phyloP scores from a whole-genome alignment of 768 basidiomycete genomes.

The Rhizopogon vulgaris region DNA sequence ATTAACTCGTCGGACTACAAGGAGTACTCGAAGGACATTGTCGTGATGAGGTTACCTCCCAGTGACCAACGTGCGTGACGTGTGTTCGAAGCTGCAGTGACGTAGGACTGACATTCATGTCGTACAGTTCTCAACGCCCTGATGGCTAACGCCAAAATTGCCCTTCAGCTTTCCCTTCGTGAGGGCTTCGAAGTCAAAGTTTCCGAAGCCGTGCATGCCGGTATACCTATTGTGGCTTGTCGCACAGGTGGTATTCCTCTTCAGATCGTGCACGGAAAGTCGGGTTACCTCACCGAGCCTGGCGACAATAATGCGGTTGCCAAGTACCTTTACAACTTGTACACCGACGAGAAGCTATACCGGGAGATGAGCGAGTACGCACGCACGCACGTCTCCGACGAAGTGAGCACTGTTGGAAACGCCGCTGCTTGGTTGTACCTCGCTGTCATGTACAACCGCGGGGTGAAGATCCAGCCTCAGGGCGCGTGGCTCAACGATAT shows the following conservation, averaged over 20 bases:
- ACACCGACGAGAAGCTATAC: conserved; percentile 68
- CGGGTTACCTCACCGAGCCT: conserved; percentile 76
- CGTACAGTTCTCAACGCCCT: conserved; percentile 74
- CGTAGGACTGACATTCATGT: conserved; percentile 4
- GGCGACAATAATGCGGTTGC: conserved; percentile 77
- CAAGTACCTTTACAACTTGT: conserved; percentile 67
- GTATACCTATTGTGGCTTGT: conserved; percentile 79
- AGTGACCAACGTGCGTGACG: conserved; percentile 68
- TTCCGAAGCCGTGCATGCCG: conserved; percentile 88
- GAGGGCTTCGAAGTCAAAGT: conserved; percentile 99
- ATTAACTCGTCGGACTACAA: conserved; percentile 47
- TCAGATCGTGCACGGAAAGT: conserved; percentile 83
- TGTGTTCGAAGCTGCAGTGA: not conserved
- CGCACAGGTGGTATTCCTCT: conserved; percentile 92
- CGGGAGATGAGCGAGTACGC: conserved; percentile 60
- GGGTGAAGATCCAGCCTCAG: conserved; percentile 70
- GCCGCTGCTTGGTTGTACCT: conserved; percentile 61
- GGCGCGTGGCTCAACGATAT: conserved; percentile 85
- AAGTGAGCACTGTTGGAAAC: conserved; percentile 81
- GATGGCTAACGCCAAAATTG: conserved; percentile 85
- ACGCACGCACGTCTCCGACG: conserved; percentile 73
- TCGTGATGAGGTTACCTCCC: conserved; percentile 76
- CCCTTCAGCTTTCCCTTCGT: conserved; percentile 84
- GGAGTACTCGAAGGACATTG: conserved; percentile 53
- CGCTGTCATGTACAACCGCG: conserved; percentile 75